Base-by-base conservation (phyloP, 495 filamentous ascomycete genomes). In the Lasiosphaeria hispida region DNA sequence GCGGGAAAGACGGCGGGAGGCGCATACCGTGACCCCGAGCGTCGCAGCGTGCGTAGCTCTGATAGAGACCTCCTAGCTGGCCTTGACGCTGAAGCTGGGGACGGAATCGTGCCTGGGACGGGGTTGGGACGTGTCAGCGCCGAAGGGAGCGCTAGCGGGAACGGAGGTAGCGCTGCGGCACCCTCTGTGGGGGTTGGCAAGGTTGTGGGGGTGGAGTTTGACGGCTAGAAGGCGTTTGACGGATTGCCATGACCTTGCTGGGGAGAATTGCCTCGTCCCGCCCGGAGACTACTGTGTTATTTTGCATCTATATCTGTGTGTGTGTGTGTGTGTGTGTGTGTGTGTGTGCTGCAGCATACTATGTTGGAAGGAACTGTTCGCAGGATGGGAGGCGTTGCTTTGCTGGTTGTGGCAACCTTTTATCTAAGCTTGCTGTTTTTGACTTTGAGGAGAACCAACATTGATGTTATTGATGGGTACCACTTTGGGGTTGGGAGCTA, bases 51-150 rank as follows among this genome's bases (percentile, higher is more conserved):
- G 42, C 77, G 82, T 14, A 88, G 85, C n/a, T 82, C 82, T 40
- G 89, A 93, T 68, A 70, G 86, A 49, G 91, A 94, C 73, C 67
- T 96, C 10, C 74, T 96, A 1, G 86, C 89, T 60, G 90, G 91
- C 3, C 88, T 85, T 11, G 90, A 94, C 69, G 88, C 88, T 6
- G 84, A 84, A 63, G 86, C 80, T 2, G 74, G 75, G 33, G 70
- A 71, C 39, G 51, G 58, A 7, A 65, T 43, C 14, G 54, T 48
- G 30, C 13, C 30, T 34, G 53, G 30, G 52, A 19, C 48, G 49
- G 53, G n/a, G 17, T 19, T 33, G 14, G 43, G 42, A 11, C 37
- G 55, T 18, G 50, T 10, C 34, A 59, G 58, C 30, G 55, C 17
- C 57, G 66, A 55, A 36, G 50, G 59, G 54, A 57, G 63, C 38